Evolutionary conservation across 352 stramenopile genomes (phyloP), one percentile per base, ranked within the genome.

Genomic region (Pythium phragmitis): DNA sequence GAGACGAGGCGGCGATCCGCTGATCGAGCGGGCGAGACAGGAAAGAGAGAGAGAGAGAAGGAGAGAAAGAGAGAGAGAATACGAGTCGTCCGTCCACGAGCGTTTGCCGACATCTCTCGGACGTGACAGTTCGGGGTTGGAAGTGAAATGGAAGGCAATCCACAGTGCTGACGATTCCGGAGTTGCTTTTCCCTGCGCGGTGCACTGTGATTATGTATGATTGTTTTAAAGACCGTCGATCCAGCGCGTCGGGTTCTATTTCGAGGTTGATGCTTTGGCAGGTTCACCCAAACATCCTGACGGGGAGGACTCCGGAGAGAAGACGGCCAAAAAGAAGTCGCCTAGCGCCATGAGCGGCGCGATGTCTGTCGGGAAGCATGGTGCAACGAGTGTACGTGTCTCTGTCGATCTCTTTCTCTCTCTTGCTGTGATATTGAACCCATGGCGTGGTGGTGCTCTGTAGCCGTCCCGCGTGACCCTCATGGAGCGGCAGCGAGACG

Each of bases 401-500:
- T 21, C 30, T 41, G 0, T 36, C 26, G 1, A 30, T 30, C 26
- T 30, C 26, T 30, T 30, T 30, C 26, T 14, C 12, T 37, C 7
- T 19, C 4, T 4, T 39, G 48, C 19, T 41, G 8, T 16, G 48
- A 23, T 7, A 26, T 19, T 50, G 51, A 49, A 46, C 37, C 13
- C 3, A 50, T 62, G 43, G 54, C 55, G 28, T 16, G 2, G 19
- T 54, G 55, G 5, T 37, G 46, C 47, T 45, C 6, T 52, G 45
- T 60, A 89, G 80, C 61, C 77, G 1, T 77, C 65, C 3, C 75
- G 82, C 19, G 62, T 81, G 59, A 88, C 80, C 43, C 70, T 90
- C 21, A 92, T 90, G 79, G 79, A 90, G 73, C 79, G 80, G 9
- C 80, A 92, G 62, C 68, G 75, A 8, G 55, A 87, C 28, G 80